phyloP scores from a whole-genome alignment of 805 yeast genomes.

The Ogataea nakhonphanomensis region DNA sequence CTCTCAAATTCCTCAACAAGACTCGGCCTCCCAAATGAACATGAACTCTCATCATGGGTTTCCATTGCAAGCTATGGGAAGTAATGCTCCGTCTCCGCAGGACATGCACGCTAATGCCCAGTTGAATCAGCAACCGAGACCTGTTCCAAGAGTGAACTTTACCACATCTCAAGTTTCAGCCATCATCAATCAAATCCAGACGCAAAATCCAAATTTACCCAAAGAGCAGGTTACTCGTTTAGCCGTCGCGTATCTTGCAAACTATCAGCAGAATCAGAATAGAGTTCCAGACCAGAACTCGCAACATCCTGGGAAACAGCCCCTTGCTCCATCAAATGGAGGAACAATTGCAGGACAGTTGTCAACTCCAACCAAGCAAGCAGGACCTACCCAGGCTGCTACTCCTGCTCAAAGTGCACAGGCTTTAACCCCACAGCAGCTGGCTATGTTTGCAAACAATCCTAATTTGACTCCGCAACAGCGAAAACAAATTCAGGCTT shows the following conservation, averaged over 20 bases:
- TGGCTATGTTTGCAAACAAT: constrained; percentile 28
- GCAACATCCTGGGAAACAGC: constrained; percentile 13
- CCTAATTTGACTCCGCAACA: constrained; percentile 44
- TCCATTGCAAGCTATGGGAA: constrained; percentile 5
- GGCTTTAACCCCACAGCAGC: constrained; percentile 24
- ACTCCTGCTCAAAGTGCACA: constrained; percentile 6
- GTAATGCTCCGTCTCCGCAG: constrained; percentile 13
- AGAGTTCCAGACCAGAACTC: constrained; percentile 27
- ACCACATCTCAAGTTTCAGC: constrained; percentile 65
- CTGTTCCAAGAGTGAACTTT: constrained; percentile 32
- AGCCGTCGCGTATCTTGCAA: constrained; percentile 62
- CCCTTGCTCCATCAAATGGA: constrained; percentile 12
- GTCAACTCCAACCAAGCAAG: constrained; percentile 15
- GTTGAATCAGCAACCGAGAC: constrained; percentile 14
- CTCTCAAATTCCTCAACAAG: constrained; percentile 14
- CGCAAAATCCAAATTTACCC: constrained; percentile 59
- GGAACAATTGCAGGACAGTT: constrained; percentile 17
- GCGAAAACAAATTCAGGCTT: constrained; percentile 41
- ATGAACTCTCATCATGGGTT: constrained; percentile 4
- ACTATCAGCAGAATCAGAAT: constrained; percentile 49
- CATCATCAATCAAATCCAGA: constrained; percentile 58
- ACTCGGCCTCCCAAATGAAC: constrained; percentile 5
- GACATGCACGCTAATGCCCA: constrained; percentile 9
- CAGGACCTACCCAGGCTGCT: constrained; percentile 9
- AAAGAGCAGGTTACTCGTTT: constrained; percentile 63